phyloP scores from a whole-genome alignment of 805 yeast species.

The Komagataella pastoris region DNA sequence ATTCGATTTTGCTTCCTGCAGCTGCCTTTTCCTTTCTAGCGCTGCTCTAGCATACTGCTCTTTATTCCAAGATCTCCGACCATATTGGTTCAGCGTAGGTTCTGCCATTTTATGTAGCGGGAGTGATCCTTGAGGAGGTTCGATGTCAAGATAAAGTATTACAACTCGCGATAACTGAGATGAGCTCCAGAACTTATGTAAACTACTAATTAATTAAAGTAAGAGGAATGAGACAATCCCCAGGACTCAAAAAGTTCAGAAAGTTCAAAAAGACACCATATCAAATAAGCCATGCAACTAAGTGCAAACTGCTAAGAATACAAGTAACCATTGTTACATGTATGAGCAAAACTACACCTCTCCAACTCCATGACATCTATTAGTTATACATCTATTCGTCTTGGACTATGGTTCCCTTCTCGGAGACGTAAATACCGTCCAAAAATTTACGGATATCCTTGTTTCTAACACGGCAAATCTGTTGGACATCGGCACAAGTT shows the following conservation, averaged over 20 bases:
- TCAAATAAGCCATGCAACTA: background rate
- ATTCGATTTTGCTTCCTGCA: slow-evolving; percentile 1
- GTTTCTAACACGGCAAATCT: slow-evolving; percentile 96
- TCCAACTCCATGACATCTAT: background rate
- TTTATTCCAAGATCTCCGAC: slow-evolving; percentile 63
- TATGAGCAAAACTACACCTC: no score
- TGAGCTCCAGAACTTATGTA: background rate
- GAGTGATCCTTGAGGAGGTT: no score
- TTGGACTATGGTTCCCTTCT: slow-evolving; percentile 65
- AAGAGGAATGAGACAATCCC: background rate
- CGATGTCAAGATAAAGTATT: no score
- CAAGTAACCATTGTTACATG: background rate
- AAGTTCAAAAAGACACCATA: no score
- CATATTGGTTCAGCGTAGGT: slow-evolving; percentile 14
- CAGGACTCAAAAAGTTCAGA: no score
- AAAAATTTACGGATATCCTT: slow-evolving; percentile 99
- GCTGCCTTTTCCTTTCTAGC: slow-evolving; percentile 6
- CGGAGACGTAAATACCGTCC: slow-evolving; percentile 99
- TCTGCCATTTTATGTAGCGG: background rate
- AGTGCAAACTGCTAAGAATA: no score
- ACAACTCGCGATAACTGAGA: background rate
- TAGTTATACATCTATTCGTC: background rate
- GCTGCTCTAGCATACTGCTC: slow-evolving; percentile 39
- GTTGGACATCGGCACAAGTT: slow-evolving; percentile 97
- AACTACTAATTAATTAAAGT: no score